Percentiles rank a stretch among this genome's conserved stretches.
Conservation (phyloP, 2,329 filamentous ascomycete genomes). For the Biscogniauxia sp. region DNA sequence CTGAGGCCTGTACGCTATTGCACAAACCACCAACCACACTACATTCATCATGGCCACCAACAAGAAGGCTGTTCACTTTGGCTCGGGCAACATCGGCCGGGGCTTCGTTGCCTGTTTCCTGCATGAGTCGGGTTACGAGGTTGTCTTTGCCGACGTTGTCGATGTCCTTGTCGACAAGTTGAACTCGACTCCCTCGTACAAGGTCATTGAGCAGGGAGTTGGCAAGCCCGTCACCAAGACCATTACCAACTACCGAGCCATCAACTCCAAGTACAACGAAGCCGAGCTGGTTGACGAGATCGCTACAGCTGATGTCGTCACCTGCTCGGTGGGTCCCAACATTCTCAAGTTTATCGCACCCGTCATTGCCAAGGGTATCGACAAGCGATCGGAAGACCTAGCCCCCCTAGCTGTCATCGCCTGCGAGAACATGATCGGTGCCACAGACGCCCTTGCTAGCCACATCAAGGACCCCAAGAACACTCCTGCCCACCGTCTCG, state of each 20-base stretch:
- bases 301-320: constrained; percentile 82
- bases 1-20: neutral
- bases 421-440: constrained; percentile 96
- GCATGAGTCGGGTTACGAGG: constrained; percentile 91
- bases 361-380: constrained; percentile 91
- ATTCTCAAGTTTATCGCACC: constrained; percentile 96
- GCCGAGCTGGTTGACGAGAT: constrained; percentile 81
- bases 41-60: constrained; percentile 38
- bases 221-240: constrained; percentile 70
- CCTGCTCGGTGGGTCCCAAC: constrained; percentile 94
- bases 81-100: constrained; percentile 81
- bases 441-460: constrained; percentile 80
- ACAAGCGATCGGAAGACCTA: constrained; percentile 61
- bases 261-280: constrained; percentile 90
- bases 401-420: constrained; percentile 87
- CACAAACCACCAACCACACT: neutral
- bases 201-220: constrained; percentile 86
- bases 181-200: constrained; percentile 74
- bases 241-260: constrained; percentile 93
- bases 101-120: constrained; percentile 90
- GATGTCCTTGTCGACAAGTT: constrained; percentile 77
- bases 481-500: constrained; percentile 65
- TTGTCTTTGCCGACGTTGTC: constrained; percentile 94
- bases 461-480: constrained; percentile 76
- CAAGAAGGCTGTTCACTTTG: constrained; percentile 80